These are phyloP conservation scores for Fusarium pininemorale DNA, from an alignment of 2,329 filamentous ascomycete genomes.

Conservation along the genomic window DNA sequence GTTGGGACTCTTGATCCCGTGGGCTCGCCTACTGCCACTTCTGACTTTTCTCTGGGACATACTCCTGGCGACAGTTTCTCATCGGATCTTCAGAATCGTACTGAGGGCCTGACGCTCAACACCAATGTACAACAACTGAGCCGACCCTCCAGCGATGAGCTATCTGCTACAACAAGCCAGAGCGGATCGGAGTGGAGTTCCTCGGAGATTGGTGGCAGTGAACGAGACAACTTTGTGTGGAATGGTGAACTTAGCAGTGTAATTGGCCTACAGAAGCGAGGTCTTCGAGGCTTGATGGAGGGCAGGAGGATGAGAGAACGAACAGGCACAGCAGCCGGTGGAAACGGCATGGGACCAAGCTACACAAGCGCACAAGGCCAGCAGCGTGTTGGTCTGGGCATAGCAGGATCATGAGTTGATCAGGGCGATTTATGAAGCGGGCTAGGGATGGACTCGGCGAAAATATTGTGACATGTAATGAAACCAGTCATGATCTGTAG, in stretches of 20 bases:
- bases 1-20: conserved; percentile 59
- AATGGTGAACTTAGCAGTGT: conserved; percentile 83
- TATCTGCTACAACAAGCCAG: conserved; percentile 60
- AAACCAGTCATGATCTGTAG: conserved; percentile 34
- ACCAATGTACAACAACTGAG: conserved; percentile 51
- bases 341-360: conserved; percentile 23
- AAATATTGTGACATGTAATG: conserved; percentile 38
- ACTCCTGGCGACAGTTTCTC: conserved; percentile 43
- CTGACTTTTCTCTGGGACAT: conserved; percentile 47
- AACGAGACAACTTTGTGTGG: conserved; percentile 71
- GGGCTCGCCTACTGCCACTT: conserved; percentile 46
- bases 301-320: conserved; percentile 85
- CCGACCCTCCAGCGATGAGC: conserved; percentile 57
- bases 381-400: conserved; percentile 61
- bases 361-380: conserved; percentile 39
- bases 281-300: conserved; percentile 92
- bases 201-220: conserved; percentile 61
- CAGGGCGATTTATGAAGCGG: neutral
- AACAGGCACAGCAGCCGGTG: conserved; percentile 57
- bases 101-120: conserved; percentile 59
- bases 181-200: conserved; percentile 67
- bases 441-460: conserved; percentile 16
- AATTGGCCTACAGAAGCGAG: conserved; percentile 94
- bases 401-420: conserved; percentile 55
- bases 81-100: conserved; percentile 47